Conservation (phyloP, 192 early-diverging fungal genomes). For the Spizellomyces punctatus region DNA sequence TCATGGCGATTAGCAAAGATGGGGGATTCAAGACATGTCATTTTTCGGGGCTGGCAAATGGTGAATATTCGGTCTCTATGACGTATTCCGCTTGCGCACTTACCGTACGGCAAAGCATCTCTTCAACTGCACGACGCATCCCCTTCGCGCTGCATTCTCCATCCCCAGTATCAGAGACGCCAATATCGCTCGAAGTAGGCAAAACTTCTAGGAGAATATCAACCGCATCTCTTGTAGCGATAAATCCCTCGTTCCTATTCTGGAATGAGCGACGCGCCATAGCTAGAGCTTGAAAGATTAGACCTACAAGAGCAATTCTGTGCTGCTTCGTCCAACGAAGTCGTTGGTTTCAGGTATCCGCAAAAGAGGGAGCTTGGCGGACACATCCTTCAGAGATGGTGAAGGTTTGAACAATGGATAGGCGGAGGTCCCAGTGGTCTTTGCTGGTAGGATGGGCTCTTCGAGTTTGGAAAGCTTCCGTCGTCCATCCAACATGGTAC, state of each 20-base stretch:
- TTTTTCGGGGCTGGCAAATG: not conserved
- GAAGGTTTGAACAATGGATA: not conserved
- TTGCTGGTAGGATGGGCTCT: slow-evolving; percentile 13
- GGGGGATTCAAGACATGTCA: not conserved
- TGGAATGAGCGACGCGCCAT: too few relatives aligned
- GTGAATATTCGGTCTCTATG: not conserved
- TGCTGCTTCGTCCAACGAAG: too few relatives aligned
- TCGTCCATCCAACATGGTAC: not conserved
- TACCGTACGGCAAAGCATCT: not conserved
- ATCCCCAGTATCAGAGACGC: too few relatives aligned
- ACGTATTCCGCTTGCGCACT: not conserved
- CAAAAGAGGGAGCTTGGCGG: not conserved
- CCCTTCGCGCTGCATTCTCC: too few relatives aligned
- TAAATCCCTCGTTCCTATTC: too few relatives aligned
- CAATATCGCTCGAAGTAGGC: too few relatives aligned
- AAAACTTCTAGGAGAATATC: too few relatives aligned
- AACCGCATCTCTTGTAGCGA: too few relatives aligned
- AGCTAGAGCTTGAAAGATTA: too few relatives aligned
- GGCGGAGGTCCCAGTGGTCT: not conserved
- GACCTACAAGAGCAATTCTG: too few relatives aligned
- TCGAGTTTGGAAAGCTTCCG: not conserved
- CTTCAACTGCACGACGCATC: not conserved
- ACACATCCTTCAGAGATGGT: slow-evolving; percentile 6
- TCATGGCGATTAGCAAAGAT: not conserved
- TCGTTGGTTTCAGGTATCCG: too few relatives aligned